phyloP scores from a whole-genome alignment of 2,329 filamentous ascomycete species.

The Pseudogymnoascus sp. region DNA sequence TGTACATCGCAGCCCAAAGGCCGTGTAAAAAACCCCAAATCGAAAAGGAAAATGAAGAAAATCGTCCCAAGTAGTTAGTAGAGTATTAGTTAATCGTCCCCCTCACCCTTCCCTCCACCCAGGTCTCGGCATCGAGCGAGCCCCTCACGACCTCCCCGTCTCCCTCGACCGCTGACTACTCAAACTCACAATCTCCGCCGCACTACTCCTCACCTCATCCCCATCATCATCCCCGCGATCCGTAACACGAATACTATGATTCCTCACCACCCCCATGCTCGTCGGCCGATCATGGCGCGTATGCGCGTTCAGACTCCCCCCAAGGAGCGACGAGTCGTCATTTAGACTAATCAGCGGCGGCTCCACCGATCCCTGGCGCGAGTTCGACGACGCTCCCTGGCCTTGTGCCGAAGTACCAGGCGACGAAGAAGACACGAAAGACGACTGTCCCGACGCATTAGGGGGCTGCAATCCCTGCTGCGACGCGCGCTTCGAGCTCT shows the following conservation, averaged over 20 bases:
- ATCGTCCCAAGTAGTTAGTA: not conserved
- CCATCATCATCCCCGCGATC: not conserved
- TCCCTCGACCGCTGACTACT: not conserved
- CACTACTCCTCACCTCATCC: not conserved
- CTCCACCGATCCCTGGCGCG: not conserved
- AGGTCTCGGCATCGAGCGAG: too few relatives aligned
- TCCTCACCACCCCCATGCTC: constrained; percentile 48
- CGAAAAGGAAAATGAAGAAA: not conserved
- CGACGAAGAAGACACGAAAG: not conserved
- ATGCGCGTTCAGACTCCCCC: constrained; percentile 15
- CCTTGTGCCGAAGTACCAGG: not conserved
- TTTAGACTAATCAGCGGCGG: not conserved
- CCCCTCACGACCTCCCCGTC: not conserved
- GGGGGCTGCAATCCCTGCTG: constrained; percentile 13
- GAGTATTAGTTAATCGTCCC: not conserved
- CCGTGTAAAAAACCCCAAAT: not conserved
- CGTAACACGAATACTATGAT: constrained; percentile 41
- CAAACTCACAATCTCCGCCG: not conserved
- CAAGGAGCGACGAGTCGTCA: not conserved
- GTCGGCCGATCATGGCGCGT: constrained; percentile 40
- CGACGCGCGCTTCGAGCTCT: constrained; percentile 56
- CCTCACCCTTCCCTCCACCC: too few relatives aligned
- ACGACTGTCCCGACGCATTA: not conserved
- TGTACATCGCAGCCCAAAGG: not conserved
- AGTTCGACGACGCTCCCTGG: not conserved